phyloP scores from a whole-genome alignment of 2,329 filamentous ascomycete species.

The Pyricularia pennisetigena region DNA sequence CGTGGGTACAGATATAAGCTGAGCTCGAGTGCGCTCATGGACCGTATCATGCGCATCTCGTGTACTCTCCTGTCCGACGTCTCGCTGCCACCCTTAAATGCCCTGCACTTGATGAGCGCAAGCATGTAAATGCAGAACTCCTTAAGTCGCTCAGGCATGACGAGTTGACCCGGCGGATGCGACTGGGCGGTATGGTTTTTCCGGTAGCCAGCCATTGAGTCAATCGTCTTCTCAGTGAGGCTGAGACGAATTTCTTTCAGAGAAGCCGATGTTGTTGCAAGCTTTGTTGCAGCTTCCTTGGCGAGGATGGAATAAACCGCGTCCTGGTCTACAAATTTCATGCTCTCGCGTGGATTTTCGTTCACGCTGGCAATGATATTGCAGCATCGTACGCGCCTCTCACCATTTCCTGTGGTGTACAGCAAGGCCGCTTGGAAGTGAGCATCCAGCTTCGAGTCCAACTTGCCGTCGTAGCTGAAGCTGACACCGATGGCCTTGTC shows the following conservation, averaged over 20 bases:
- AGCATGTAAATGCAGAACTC: conserved; percentile 97
- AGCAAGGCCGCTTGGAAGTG: conserved; percentile 94
- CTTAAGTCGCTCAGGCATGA: conserved; percentile 91
- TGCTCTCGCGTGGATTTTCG: conserved; percentile 70
- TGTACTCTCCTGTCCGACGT: conserved; percentile 84
- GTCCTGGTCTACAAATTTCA: conserved; percentile 95
- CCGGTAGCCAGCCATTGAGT: conserved; percentile 83
- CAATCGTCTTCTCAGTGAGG: conserved; percentile 84
- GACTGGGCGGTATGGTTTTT: conserved; percentile 78
- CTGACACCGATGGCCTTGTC: conserved; percentile 89
- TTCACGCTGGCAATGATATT: conserved; percentile 91
- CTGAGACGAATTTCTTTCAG: conserved; percentile 79
- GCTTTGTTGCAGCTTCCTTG: conserved; percentile 86
- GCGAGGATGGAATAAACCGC: conserved; percentile 81
- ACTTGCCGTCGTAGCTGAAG: conserved; percentile 92
- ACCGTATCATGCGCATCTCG: conserved; percentile 81
- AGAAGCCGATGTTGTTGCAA: conserved; percentile 56
- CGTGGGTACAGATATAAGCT: conserved; percentile 91
- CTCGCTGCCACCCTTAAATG: conserved; percentile 88
- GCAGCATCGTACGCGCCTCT: conserved; percentile 83
- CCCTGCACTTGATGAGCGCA: conserved; percentile 77
- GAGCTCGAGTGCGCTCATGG: conserved; percentile 77
- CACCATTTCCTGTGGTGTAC: conserved; percentile 84
- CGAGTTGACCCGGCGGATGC: conserved; percentile 83
- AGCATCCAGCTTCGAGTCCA: conserved; percentile 92